Base-by-base conservation (phyloP, 495 filamentous ascomycete genomes). In the Penicillium bovifimosum region DNA sequence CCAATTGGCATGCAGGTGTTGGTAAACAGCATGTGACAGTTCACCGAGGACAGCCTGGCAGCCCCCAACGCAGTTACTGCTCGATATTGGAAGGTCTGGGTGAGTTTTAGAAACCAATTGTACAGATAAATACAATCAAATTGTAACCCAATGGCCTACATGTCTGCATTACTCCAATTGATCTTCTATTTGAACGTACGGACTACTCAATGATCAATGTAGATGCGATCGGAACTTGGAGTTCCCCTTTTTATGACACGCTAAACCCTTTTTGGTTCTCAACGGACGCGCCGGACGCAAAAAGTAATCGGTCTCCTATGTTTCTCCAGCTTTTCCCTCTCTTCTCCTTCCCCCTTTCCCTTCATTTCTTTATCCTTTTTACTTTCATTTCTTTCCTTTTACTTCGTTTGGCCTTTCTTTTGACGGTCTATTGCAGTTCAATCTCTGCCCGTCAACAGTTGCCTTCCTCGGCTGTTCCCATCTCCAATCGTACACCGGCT, bases 271-370 rank as follows among this genome's bases (percentile, higher is more conserved):
- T 68, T 55, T 51, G 67, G 56, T 39, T 11, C 33, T 34, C 54
- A 48, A 51, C 64, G 68, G 67, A 66, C 62, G 58, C 63, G 60
- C 60, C 68, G 66, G 62, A 57, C 55, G 51, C 54, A 58, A 67
- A 58, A 58, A 61, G 60, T 53, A 47, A 54, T 32, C 43, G 42
- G 59, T 47, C 58, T 59, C 51, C 46, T 53, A 43, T 46, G 53
- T 64, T 50, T 55, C 50, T 46, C 55, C 45, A 47, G 52, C 52
- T 56, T 56, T 53, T 64, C 56, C 53, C 50, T 56, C 58, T 55
- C 57, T 54, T 62, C 41, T 26, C 50, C 50, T 52, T 47, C 50
- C 55, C 52, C 59, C 58, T 54, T 56, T 42, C 64, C 61, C 57
- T 60, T 57, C 51, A 43, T 62, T 58, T 55, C 58, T 66, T 63